Evolutionary conservation across 2,329 filamentous ascomycete genomes (phyloP).

Genomic region (Drechmeria coniospora): DNA sequence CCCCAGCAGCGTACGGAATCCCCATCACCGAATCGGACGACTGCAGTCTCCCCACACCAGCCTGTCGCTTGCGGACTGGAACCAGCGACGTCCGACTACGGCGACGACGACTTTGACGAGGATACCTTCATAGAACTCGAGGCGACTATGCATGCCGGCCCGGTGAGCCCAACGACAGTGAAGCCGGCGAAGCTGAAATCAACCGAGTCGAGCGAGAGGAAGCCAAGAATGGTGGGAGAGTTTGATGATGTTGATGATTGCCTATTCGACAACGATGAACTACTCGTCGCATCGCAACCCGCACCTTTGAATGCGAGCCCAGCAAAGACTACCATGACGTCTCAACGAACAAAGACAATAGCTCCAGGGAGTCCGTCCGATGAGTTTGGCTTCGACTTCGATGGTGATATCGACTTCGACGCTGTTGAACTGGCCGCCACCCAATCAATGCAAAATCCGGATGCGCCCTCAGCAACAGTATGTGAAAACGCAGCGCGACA

Average conservation of each 20-base stretch:
- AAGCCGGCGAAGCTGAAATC: constrained; percentile 16
- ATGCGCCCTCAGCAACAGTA: constrained; percentile 18
- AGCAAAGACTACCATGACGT: constrained; percentile 3
- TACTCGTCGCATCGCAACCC: no score
- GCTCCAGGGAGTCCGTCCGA: constrained; percentile 10
- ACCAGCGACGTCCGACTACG: constrained; percentile 30
- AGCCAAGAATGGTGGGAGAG: constrained; percentile 24
- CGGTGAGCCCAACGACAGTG: constrained; percentile 7
- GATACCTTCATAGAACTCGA: constrained; percentile 41
- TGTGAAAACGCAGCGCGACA: constrained; percentile 13
- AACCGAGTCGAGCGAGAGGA: not conserved
- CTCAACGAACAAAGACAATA: constrained; percentile 3
- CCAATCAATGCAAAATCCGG: constrained; percentile 35
- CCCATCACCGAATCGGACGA: constrained; percentile 23
- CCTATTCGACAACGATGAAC: constrained; percentile 29
- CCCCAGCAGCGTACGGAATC: constrained; percentile 19
- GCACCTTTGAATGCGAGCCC: no score
- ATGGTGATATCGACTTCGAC: constrained; percentile 66
- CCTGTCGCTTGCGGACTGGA: constrained; percentile 5
- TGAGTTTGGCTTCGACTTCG: constrained; percentile 30
- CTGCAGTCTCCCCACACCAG: constrained; percentile 9
- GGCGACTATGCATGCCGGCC: constrained; percentile 18
- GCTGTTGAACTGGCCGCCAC: constrained; percentile 59
- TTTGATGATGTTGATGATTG: constrained; percentile 55
- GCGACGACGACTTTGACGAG: constrained; percentile 43